Evolutionary conservation across 352 stramenopile genomes (phyloP).

Genomic region (Stramenopiles sp.): DNA sequence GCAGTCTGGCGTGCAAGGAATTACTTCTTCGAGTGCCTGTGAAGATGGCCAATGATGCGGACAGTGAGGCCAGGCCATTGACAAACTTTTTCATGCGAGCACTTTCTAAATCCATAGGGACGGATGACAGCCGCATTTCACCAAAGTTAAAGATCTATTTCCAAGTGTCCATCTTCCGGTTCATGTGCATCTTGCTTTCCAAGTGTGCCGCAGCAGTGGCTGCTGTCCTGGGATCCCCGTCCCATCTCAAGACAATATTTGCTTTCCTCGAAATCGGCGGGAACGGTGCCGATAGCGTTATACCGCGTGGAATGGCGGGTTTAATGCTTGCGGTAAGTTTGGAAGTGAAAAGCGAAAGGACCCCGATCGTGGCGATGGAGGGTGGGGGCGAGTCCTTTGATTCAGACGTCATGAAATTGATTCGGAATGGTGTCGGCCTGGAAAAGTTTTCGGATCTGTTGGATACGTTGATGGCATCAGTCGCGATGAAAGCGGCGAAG

Average conservation of each 20-base stretch:
- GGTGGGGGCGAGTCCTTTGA: background rate
- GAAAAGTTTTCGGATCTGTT: background rate
- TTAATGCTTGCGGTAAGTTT: background rate
- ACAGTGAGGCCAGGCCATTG: background rate
- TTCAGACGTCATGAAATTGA: slow-evolving; percentile 5
- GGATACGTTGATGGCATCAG: background rate
- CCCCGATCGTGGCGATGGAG: background rate
- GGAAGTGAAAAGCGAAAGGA: background rate
- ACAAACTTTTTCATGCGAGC: background rate
- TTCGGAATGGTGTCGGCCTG: background rate
- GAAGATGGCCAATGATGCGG: background rate
- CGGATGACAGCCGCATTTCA: background rate
- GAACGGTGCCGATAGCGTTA: background rate
- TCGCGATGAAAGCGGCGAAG: background rate
- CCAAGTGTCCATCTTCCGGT: background rate
- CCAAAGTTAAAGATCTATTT: background rate
- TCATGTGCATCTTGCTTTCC: background rate
- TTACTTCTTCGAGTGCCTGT: background rate
- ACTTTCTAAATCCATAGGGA: background rate
- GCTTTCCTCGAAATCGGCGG: background rate
- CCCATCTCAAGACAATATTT: background rate
- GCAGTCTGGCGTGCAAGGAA: background rate
- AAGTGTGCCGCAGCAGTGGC: background rate
- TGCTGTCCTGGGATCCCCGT: background rate
- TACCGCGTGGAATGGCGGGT: background rate